Evolutionary conservation across 2,329 filamentous ascomycete species (phyloP).

Genomic region (Eurotiales sp.): DNA sequence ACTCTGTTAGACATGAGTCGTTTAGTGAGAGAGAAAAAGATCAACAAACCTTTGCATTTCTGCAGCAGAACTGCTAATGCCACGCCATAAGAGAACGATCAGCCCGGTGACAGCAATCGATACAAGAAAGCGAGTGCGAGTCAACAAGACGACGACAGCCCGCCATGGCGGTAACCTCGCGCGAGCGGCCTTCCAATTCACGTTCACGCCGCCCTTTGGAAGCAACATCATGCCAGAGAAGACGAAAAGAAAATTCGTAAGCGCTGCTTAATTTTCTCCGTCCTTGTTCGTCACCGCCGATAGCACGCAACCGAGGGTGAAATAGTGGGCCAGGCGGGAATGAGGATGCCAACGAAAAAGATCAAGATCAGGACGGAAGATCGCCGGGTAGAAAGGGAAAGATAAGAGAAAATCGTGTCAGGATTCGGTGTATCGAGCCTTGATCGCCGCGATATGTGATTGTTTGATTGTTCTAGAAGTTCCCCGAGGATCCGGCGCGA

Average conservation of each 20-base stretch:
- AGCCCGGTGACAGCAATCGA: constrained; percentile 67
- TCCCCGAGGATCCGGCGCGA: background rate
- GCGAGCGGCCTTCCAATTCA: constrained; percentile 81
- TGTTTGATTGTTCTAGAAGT: background rate
- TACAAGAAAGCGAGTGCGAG: constrained; percentile 73
- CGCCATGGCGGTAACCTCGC: constrained; percentile 73
- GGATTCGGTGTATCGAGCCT: background rate
- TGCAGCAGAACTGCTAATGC: constrained; percentile 71
- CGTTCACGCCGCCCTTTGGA: constrained; percentile 73
- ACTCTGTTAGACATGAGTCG: no score
- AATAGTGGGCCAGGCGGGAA: background rate
- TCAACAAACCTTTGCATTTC: constrained; percentile 87
- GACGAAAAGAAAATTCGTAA: no score
- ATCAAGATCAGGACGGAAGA: background rate
- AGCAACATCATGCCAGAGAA: constrained; percentile 80
- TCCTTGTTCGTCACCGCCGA: constrained; percentile 1
- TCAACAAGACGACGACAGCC: constrained; percentile 66
- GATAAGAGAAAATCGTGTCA: background rate
- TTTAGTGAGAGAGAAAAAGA: no score
- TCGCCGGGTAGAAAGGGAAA: no score
- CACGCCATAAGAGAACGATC: constrained; percentile 81
- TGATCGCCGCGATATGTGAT: background rate
- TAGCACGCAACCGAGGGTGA: background rate
- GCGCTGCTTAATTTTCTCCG: background rate
- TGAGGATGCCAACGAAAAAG: background rate